Evolutionary conservation across 2,329 filamentous ascomycete species (phyloP).

Genomic region (Penicillium expansum): DNA sequence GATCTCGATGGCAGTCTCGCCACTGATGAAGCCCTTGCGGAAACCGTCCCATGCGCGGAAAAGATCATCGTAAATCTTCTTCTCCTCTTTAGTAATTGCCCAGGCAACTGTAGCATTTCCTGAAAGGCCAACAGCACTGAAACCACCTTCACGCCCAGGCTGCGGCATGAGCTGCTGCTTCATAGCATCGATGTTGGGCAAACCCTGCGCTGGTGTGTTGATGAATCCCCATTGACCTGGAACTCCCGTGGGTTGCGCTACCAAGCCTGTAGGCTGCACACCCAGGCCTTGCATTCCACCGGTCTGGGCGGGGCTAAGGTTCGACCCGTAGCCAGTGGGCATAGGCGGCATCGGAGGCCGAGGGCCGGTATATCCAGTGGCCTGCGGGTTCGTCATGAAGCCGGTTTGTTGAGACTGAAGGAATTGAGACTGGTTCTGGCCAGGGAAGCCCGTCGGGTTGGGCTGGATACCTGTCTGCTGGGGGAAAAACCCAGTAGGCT

Average conservation of each 20-base stretch:
- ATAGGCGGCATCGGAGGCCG: conserved; percentile 77
- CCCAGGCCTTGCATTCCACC: conserved; percentile 70
- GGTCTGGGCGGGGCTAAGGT: conserved; percentile 59
- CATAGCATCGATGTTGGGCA: conserved; percentile 91
- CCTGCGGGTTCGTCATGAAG: conserved; percentile 67
- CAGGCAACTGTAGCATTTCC: conserved; percentile 96
- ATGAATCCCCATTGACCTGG: conserved; percentile 99
- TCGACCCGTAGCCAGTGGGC: conserved; percentile 70
- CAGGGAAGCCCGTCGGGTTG: conserved; percentile 49
- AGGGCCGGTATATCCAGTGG: conserved; percentile 77
- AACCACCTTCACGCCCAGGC: conserved; percentile 80
- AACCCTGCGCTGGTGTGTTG: conserved; percentile 81
- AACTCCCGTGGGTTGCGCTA: conserved; percentile 88
- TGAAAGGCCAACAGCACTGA: conserved; percentile 79
- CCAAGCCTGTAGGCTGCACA: conserved; percentile 82
- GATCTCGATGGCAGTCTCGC: conserved; percentile 92
- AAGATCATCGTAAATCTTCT: conserved; percentile 90
- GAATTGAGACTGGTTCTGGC: conserved; percentile 49
- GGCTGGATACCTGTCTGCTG: conserved; percentile 69
- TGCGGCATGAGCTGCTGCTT: conserved; percentile 98
- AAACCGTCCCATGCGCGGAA: conserved; percentile 98
- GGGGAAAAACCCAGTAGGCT: conserved; percentile 50
- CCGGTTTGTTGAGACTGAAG: conserved; percentile 70
- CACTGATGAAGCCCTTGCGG: conserved; percentile 85
- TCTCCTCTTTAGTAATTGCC: conserved; percentile 98